phyloP scores from a whole-genome alignment of 345 rosid species.

The Brassica rapa region DNA sequence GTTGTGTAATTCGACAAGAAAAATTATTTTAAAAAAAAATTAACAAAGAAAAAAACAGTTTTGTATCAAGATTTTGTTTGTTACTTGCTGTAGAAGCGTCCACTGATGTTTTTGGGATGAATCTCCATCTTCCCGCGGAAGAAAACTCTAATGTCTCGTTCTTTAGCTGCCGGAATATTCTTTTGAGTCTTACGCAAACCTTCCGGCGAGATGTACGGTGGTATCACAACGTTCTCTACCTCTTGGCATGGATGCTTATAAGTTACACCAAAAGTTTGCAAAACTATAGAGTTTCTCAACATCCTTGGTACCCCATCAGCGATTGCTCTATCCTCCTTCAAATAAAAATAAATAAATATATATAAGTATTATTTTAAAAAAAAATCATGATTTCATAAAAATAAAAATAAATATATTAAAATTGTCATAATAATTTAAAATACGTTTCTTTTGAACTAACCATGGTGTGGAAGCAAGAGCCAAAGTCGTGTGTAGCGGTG shows the following conservation, averaged over 20 bases:
- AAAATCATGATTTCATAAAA: too few relatives aligned
- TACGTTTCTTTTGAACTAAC: conserved; percentile 41
- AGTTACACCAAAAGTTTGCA: conserved; percentile 90
- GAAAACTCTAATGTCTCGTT: conserved; percentile 77
- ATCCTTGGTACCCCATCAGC: conserved; percentile 78
- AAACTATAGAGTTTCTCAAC: conserved; percentile 66
- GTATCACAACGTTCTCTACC: conserved; percentile 75
- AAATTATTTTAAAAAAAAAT: background rate
- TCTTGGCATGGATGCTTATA: conserved; percentile 82
- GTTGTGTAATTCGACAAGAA: background rate
- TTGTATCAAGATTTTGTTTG: background rate
- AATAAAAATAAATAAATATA: background rate
- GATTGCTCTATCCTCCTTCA: conserved; percentile 77
- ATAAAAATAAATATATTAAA: background rate
- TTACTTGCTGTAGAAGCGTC: conserved; percentile 90
- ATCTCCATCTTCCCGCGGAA: conserved; percentile 97
- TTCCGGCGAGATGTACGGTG: conserved; percentile 79
- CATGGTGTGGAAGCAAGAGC: conserved; percentile 91
- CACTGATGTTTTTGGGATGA: conserved; percentile 86
- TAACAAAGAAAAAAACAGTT: background rate
- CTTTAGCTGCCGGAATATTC: conserved; percentile 46
- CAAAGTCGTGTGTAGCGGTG: conserved; percentile 88
- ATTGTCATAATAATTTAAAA: background rate
- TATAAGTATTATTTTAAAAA: too few relatives aligned
- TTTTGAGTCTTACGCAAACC: conserved; percentile 50